A percentile compares a stretch with the other conserved stretches of the same genome.
Evolutionary conservation across 2,329 filamentous ascomycete species (phyloP).

Genomic region (Fusarium lyarnte): DNA sequence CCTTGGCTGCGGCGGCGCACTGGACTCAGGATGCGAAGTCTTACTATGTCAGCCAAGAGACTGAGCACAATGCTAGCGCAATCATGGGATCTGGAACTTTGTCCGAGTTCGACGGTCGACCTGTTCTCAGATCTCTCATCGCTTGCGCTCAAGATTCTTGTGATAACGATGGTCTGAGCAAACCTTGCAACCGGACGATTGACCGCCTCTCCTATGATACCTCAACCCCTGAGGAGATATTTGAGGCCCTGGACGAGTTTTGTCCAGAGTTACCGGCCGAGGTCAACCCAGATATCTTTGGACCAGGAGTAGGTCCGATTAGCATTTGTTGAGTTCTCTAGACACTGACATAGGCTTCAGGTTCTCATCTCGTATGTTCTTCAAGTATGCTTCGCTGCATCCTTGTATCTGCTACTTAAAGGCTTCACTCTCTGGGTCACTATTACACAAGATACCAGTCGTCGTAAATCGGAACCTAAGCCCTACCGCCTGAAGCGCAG

Average conservation of each 20-base stretch:
- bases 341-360: conserved; percentile 35
- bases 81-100: conserved; percentile 49
- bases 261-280: conserved; percentile 50
- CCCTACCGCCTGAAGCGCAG: conserved; percentile 42
- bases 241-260: conserved; percentile 49
- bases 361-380: conserved; percentile 53
- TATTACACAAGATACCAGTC: conserved; percentile 43
- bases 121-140: conserved; percentile 48
- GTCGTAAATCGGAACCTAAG: conserved; percentile 29
- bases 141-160: conserved; percentile 50
- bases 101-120: conserved; percentile 44
- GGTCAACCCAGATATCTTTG: conserved; percentile 53
- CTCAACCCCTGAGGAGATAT: conserved; percentile 45
- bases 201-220: conserved; percentile 37
- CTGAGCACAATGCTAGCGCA: conserved; percentile 49
- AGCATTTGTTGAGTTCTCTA: neutral
- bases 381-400: conserved; percentile 50
- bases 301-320: conserved; percentile 47
- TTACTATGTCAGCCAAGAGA: conserved; percentile 47
- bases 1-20: conserved; percentile 48
- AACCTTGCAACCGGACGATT: conserved; percentile 45
- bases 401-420: conserved; percentile 48
- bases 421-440: conserved; percentile 50
- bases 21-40: conserved; percentile 45
- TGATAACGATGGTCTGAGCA: conserved; percentile 47